These are phyloP conservation scores for Linaria vulgaris DNA, from an alignment of 257 asterid species.

Conservation along the genomic window DNA sequence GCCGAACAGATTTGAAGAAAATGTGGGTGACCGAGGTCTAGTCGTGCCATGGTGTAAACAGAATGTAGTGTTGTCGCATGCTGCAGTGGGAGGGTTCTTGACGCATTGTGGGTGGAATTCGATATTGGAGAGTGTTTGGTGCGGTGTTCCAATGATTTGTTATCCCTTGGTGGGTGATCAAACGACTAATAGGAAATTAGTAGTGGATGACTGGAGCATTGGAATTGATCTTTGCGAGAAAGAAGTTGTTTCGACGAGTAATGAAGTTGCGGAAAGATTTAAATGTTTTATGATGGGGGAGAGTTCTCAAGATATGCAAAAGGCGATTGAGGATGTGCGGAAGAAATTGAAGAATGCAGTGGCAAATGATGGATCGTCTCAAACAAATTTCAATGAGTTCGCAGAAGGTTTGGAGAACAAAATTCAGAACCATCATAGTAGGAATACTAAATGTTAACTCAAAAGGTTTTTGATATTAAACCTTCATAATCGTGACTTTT, in stretches of 20 bases:
- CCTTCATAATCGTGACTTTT: no score
- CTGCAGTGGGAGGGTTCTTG: conserved; percentile 26
- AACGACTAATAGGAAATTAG: conserved; percentile 30
- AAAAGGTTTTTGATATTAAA: no score
- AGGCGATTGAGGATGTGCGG: background rate
- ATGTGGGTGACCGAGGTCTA: background rate
- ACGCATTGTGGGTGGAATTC: conserved; percentile 41
- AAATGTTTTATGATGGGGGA: background rate
- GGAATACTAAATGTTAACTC: no score
- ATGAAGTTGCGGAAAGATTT: conserved; percentile 25
- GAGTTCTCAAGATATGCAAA: background rate
- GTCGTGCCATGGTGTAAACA: conserved; percentile 12
- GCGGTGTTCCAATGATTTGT: conserved; percentile 32
- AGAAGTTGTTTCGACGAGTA: background rate
- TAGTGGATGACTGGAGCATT: conserved; percentile 36
- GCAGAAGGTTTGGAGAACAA: background rate
- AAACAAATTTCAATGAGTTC: background rate
- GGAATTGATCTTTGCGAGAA: conserved; percentile 33
- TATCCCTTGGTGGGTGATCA: conserved; percentile 31
- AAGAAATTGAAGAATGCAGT: conserved; percentile 2
- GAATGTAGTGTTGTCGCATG: conserved; percentile 12
- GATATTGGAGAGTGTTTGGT: conserved; percentile 32
- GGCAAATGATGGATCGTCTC: background rate
- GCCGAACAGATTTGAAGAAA: conserved; percentile 12
- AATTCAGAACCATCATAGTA: background rate